Base-by-base conservation (phyloP, 805 yeast species). In the Lipomyces kockii region DNA sequence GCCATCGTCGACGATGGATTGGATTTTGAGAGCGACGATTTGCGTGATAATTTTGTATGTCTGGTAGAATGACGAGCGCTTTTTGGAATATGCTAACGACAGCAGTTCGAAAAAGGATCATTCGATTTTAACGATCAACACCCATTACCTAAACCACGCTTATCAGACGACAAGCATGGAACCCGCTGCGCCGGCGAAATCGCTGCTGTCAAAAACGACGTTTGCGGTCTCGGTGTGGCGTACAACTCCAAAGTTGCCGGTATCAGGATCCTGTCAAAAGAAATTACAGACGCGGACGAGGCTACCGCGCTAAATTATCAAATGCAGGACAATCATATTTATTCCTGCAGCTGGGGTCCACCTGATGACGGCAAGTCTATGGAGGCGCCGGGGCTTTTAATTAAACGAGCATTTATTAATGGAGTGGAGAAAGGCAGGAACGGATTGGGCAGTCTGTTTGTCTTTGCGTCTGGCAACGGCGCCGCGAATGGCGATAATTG, bases 271-370 rank as follows among this genome's bases (percentile, higher is more conserved):
- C 83, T 95, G 58, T 89, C 97, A 1, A 97, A 92, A 1, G 82
- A 84, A 58, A 85, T 95, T 60, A 86, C 94, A 2, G 81, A 91
- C 2, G 97, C 89, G 66, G 97, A 93, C 70, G 99, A 95, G 78
- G 98, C 98, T 0, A 86, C 90, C 1, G 90, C 98, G 1, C 81
- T 95, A 83, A 83, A 90, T 49, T 89, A 90, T 78, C 93, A 87
- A 0, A 80, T 90, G 70, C 93, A 91, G 69, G 85, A 86, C 34
- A 95, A 95, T 78, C 97, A 95, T 77, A 95, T 95, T 52, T 95
- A 92, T 77, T 91, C 97, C 2, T 95, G 99, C 78, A 92, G 97
- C 2, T 95, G 99, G 99, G 99, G 99, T 7, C 99, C 99, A 1
- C 85, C 92, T 2, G 99, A 95, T 78, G 91, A 94, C 77, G 99